Evolutionary conservation across 768 basidiomycete species (phyloP), one percentile per base, ranked within the genome.

Genomic region (Termitomyces sp.): DNA sequence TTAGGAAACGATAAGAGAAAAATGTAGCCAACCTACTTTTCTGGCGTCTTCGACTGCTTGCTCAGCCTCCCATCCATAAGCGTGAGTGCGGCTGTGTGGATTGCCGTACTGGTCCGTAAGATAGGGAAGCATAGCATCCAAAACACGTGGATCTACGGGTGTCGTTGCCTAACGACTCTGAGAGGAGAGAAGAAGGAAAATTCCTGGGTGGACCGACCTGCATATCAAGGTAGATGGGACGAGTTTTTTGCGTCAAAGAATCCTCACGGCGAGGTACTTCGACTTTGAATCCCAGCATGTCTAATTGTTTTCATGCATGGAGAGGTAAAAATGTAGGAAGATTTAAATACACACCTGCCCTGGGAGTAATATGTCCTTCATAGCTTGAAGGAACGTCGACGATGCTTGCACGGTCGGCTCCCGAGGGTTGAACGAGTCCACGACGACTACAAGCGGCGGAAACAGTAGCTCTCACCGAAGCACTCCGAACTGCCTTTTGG

Each of bases 61-160:
- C 66, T 99, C 97, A 6, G 96, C 93, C 73, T 99, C 97, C 97
- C 97, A 99, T 3, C 97, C 97, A 70, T 98, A 99, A 0, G 97
- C 94, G 72, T 99, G 97, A 30, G 97, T 98, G 55, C 97, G 85
- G 69, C 93, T 95, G 69, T 98, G 97, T 9, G 97, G 96, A 72
- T 98, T 99, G 4, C 97, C 97, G 67, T 89, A 98, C 69, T 93
- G 92, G 69, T 98, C 92, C 5, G 94, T 96, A 62, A 95, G 74
- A 72, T 83, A 98, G 0, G 97, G 97, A 26, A 99, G 77, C 96
- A 98, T 99, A 17, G 89, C 86, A 72, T 98, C 97, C 55, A 98
- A 78, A 5, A 98, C 97, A 56, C 97, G 85, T 30, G 97, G 97
- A 69, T 99, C 97, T 54, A 97, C 85, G 19, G 97, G 97, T 26